A percentile compares a stretch with the other conserved stretches of the same genome.
Evolutionary conservation across 2,329 filamentous ascomycete genomes (phyloP).

Genomic region (Paramyrothecium sp.): DNA sequence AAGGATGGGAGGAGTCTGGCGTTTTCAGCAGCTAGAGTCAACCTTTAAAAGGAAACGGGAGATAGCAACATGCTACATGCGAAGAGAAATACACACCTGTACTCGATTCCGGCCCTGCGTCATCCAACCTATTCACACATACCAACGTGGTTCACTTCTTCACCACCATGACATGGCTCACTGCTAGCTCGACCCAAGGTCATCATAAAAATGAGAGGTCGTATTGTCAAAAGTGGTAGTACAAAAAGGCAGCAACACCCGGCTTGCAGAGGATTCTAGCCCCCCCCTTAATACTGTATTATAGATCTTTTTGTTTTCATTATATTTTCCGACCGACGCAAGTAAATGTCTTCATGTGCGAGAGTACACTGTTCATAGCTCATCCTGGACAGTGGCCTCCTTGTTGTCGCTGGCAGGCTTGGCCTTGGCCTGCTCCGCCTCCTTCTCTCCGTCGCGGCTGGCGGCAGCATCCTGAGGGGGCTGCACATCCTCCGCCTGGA

Average conservation of each 20-base stretch:
- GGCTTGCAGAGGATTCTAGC: background rate
- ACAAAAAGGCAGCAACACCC: background rate
- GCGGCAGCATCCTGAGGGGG: slow-evolving; percentile 40
- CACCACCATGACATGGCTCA: no score
- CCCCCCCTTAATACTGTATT: background rate
- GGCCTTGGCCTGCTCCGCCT: slow-evolving; percentile 51
- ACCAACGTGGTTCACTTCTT: no score
- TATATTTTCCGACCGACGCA: background rate
- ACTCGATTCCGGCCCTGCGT: no score
- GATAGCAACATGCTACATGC: no score
- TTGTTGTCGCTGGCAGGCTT: slow-evolving; percentile 64
- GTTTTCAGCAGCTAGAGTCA: no score
- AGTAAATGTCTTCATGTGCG: background rate
- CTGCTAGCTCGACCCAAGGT: no score
- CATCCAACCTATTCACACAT: no score
- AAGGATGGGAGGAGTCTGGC: no score
- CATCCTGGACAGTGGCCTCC: slow-evolving; percentile 49
- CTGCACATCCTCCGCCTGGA: slow-evolving; percentile 36
- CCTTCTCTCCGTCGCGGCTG: slow-evolving; percentile 59
- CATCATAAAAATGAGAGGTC: background rate
- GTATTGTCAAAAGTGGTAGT: background rate
- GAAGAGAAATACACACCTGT: no score
- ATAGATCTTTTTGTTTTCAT: background rate
- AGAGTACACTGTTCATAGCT: slow-evolving; percentile 24
- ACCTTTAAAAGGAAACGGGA: no score